Evolutionary conservation across 2,329 filamentous ascomycete genomes (phyloP), one percentile per base, ranked within the genome.

Genomic region (Claviceps monticola): DNA sequence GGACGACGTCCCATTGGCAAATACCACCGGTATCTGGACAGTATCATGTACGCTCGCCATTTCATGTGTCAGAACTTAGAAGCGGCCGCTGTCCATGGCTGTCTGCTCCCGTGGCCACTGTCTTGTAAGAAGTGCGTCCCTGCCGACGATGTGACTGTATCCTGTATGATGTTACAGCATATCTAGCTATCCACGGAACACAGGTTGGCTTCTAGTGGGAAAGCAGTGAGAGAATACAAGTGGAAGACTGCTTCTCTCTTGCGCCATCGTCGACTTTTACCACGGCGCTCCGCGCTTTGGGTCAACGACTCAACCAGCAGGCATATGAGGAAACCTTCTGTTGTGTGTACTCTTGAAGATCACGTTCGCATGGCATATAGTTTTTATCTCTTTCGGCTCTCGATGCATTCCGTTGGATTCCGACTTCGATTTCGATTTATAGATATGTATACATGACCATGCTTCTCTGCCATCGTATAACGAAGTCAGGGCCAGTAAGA

Each of bases 281-380:
- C 1, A 61, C 61, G 0, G 67, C 69, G 4, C 63, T 78, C 16
- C 59, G 65, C 16, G 60, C 65, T 6, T 60, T 78, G 1, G 73
- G 68, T n/a, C 69, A 74, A 19, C 19, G 19, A 19, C 19, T 19
- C 19, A 19, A 58, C 76, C 71, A 0, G 66, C 79, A 2, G 0
- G 66, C 79, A 2, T 76, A 79, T 53, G 76, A 79, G 50, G 76
- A 80, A 55, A 56, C 80, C 19, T 76, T 80, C 49, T 79, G 2
- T 62, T 78, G 5, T 64, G 64, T 19, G 66, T 47, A 71, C 69
- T 6, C 60, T 64, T 0, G 58, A 64, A 2, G 68, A 72, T 1
- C 74, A 78, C 52, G 59, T 65, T 3, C 64, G 66, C 1, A 66
- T 71, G 1, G 76, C 75, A 0, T 78, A 76, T 41, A 55, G 23